Evolutionary conservation across 441 rosid species (phyloP).

Genomic region (Francoa sonchifolia): DNA sequence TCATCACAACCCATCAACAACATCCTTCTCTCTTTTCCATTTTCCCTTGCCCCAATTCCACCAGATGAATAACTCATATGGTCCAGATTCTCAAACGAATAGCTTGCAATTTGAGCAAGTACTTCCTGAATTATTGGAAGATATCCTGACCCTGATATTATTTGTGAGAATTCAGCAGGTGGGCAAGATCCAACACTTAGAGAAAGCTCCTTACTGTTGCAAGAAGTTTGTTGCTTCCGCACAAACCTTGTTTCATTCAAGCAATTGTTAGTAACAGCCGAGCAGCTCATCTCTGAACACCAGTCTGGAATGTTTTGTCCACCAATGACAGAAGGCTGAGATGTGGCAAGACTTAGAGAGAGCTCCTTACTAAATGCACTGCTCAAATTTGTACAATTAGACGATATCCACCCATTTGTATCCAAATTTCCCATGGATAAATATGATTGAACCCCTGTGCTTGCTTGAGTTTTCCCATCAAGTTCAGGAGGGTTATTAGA

Average conservation of each 20-base stretch:
- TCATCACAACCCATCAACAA: slow-evolving; percentile 11
- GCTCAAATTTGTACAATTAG: slow-evolving; percentile 21
- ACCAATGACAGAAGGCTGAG: slow-evolving; percentile 23
- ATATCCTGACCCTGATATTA: slow-evolving; percentile 51
- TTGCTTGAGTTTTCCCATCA: slow-evolving; percentile 14
- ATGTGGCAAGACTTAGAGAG: slow-evolving; percentile 65
- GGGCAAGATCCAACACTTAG: slow-evolving; percentile 24
- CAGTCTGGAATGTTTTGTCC: slow-evolving; percentile 34
- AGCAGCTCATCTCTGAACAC: slow-evolving; percentile 38
- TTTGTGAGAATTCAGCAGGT: slow-evolving; percentile 24
- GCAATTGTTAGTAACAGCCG: slow-evolving; percentile 20
- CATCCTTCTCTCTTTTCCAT: slow-evolving; percentile 20
- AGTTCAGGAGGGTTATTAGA: slow-evolving; percentile 15
- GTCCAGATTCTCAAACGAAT: slow-evolving; percentile 48
- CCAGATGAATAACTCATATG: slow-evolving; percentile 17
- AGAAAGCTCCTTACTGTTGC: slow-evolving; percentile 41
- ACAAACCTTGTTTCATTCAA: slow-evolving; percentile 23
- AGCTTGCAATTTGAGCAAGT: slow-evolving; percentile 68
- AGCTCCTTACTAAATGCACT: slow-evolving; percentile 41
- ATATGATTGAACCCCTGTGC: slow-evolving; percentile 28
- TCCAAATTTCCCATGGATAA: slow-evolving; percentile 22
- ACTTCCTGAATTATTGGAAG: slow-evolving; percentile 69
- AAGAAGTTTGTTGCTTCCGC: slow-evolving; percentile 47
- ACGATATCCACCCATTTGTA: slow-evolving; percentile 33
- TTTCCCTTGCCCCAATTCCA: slow-evolving; percentile 18